Evolutionary conservation across 768 basidiomycete species (phyloP), one percentile per base, ranked within the genome.

Genomic region (Pleurotus giganteus): DNA sequence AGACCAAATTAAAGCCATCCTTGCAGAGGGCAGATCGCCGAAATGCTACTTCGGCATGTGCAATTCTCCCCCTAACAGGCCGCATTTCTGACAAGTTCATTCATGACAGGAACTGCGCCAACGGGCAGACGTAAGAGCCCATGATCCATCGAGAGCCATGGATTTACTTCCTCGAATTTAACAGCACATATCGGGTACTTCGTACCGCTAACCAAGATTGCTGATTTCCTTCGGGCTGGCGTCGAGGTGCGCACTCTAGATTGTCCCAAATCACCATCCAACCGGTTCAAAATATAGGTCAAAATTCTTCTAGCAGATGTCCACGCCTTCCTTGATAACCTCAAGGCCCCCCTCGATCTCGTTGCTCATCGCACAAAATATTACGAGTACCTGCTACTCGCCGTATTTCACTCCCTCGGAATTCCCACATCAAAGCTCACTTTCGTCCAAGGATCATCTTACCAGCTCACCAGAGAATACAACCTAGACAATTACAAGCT

Each of bases 111-210:
- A 47, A 88, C 91, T 17, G 93, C 96, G 17, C 85, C 94, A 0
- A 98, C 96, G 6, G 96, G 96, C 61, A 74, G 94, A 75, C 96
- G 94, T 98, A 69, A 72, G 91, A n/a, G 72, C 8, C 19, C 15
- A 41, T 41, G 57, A 9, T 5, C 32, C 51, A 46, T 59, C 57
- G n/a, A 13, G 43, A 8, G 17, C 24, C 39, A 21, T 15, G 46
- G 4, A 9, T 23, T 23, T 29, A 8, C 31, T 55, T 45, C 19
- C 57, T 56, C 28, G 45, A 53, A 21, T 46, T 53, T 54, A 39
- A 36, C 63, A 98, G 96, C 96, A 5, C 97, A 98, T 64, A 88
- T 98, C 55, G 97, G 92, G 4, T 99, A 99, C 78, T 96, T 97
- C 67, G 96, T 96, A 0, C 86, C 97, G 2, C 73, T 98, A 57